Conservation (phyloP, 78 protist species). For the Dictyostelium purpureum region DNA sequence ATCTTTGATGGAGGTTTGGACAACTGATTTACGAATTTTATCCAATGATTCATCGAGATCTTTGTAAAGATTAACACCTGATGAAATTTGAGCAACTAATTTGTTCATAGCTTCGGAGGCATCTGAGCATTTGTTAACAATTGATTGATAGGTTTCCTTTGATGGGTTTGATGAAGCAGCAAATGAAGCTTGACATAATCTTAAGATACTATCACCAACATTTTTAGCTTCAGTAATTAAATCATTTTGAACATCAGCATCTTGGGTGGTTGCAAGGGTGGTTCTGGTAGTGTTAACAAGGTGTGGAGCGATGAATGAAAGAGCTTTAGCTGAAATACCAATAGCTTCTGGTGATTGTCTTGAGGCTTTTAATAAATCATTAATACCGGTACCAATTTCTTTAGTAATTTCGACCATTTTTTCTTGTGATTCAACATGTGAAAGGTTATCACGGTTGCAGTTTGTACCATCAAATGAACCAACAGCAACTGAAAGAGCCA, state of each 20-base stretch:
- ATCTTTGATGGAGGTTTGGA: background rate
- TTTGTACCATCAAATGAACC: constrained; percentile 62
- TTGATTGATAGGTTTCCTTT: constrained; percentile 67
- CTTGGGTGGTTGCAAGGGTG: constrained; percentile 41
- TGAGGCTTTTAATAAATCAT: constrained; percentile 63
- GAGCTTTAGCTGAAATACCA: constrained; percentile 69
- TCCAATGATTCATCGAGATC: constrained; percentile 80
- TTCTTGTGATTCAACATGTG: constrained; percentile 67
- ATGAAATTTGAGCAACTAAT: constrained; percentile 67
- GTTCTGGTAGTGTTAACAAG: constrained; percentile 14
- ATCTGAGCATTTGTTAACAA: constrained; percentile 9
- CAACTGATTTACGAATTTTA: background rate
- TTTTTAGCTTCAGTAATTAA: constrained; percentile 53
- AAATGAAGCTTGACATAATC: constrained; percentile 59
- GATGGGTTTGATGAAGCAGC: constrained; percentile 54
- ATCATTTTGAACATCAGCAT: constrained; percentile 68
- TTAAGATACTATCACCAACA: constrained; percentile 61
- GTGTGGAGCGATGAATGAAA: constrained; percentile 31
- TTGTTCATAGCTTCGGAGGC: constrained; percentile 63
- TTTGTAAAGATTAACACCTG: constrained; percentile 71
- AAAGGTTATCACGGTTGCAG: background rate
- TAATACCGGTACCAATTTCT: constrained; percentile 56
- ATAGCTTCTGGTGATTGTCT: constrained; percentile 82
- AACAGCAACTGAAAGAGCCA: constrained; percentile 78
- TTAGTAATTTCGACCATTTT: constrained; percentile 56